Evolutionary conservation across 176 grass and related monocot genomes (phyloP).

Genomic region (Paspalum notatum): DNA sequence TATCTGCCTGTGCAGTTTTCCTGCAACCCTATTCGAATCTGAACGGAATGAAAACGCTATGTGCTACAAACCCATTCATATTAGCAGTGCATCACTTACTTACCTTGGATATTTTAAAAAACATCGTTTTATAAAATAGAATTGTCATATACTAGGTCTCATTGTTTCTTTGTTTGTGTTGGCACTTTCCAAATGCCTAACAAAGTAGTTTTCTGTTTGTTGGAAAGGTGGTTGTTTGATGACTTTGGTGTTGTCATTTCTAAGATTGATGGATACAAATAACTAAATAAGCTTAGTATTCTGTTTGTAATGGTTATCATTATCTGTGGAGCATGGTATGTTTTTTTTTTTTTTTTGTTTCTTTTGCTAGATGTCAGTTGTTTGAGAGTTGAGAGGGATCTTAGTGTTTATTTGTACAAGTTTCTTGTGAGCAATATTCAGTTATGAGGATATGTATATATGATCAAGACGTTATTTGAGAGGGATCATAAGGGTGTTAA

Average conservation of each 20-base stretch:
- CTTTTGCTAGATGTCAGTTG: neutral
- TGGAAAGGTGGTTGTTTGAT: conserved; percentile 1
- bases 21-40: too few species aligned
- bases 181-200: neutral
- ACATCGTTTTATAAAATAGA: neutral
- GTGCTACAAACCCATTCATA: too few species aligned
- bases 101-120: neutral
- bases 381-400: too few species aligned
- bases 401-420: too few species aligned
- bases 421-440: too few species aligned
- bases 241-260: neutral
- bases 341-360: neutral
- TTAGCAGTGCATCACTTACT: too few species aligned
- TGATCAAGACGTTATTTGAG: neutral
- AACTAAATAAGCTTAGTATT: neutral
- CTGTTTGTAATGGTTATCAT: neutral
- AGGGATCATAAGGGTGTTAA: neutral
- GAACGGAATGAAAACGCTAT: too few species aligned
- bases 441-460: too few species aligned
- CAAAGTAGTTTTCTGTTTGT: neutral
- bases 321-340: conserved; percentile 11
- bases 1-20: too few species aligned
- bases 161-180: neutral
- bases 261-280: too few species aligned
- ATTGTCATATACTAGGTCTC: neutral